Percentiles rank a stretch among this genome's conserved stretches.
phyloP scores from a whole-genome alignment of 2,329 filamentous ascomycete genomes.

The Fusarium papillatum region DNA sequence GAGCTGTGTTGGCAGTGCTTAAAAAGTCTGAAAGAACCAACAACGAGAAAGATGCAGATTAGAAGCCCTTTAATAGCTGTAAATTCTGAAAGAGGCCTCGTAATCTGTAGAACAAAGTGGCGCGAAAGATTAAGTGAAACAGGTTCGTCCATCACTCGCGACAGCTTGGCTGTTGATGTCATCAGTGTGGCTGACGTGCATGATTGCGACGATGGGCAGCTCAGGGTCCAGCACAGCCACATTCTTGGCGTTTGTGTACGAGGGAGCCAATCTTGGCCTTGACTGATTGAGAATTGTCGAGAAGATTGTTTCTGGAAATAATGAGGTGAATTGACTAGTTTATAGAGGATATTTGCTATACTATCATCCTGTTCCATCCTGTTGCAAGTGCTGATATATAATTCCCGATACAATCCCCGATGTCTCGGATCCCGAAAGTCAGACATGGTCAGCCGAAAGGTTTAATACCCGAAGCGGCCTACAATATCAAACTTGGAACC shows the following conservation, averaged over 20 bases:
- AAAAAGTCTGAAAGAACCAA: background rate
- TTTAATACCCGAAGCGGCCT: slow-evolving; percentile 28
- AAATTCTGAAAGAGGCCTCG: slow-evolving; percentile 35
- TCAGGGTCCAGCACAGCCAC: slow-evolving; percentile 40
- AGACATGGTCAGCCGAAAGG: slow-evolving; percentile 1
- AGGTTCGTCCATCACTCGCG: slow-evolving; percentile 32
- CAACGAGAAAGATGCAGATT: background rate
- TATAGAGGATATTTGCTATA: background rate
- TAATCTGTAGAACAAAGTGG: slow-evolving; percentile 28
- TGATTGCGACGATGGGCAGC: slow-evolving; percentile 23
- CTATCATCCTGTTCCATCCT: background rate
- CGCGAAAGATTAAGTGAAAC: slow-evolving; percentile 31
- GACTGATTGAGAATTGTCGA: slow-evolving; percentile 11
- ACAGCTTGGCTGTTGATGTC: slow-evolving; percentile 40
- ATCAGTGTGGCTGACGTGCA: slow-evolving; percentile 37
- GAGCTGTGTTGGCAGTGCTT: slow-evolving; percentile 9
- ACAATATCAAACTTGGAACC: slow-evolving; percentile 8
- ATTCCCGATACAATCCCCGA: background rate
- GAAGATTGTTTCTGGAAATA: slow-evolving; percentile 1
- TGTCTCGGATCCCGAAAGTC: slow-evolving; percentile 28
- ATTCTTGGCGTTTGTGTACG: background rate
- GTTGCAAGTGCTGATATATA: background rate
- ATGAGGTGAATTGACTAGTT: background rate
- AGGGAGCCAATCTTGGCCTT: slow-evolving; percentile 2
- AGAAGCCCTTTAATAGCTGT: slow-evolving; percentile 30